These are phyloP conservation scores for Pyrrhoderma lamaoense DNA, from an alignment of 1,284 basidiomycete genomes.

Conservation along the genomic window DNA sequence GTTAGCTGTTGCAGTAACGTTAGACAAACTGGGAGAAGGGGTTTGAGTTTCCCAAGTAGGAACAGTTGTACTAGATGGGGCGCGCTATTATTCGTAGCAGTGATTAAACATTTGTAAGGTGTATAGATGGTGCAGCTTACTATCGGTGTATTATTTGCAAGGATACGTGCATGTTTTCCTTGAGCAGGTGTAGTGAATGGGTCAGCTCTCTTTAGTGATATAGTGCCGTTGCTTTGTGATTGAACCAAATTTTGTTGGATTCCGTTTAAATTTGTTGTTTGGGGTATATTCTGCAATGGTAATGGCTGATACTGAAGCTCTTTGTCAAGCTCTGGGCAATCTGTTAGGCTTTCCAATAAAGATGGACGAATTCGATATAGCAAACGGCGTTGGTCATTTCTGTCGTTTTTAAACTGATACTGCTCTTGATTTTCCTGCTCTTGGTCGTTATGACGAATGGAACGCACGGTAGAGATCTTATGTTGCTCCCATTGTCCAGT, in stretches of 20 bases:
- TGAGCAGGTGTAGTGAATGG: neutral
- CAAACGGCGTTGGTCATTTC: slow-evolving; percentile 28
- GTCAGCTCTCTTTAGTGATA: neutral
- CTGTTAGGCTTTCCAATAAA: slow-evolving; percentile 46
- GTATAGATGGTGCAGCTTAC: slow-evolving; percentile 1
- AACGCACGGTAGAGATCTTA: slow-evolving; percentile 35
- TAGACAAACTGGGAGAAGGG: neutral
- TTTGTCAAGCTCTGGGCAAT: slow-evolving; percentile 47
- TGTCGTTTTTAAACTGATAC: neutral
- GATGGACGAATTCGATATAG: slow-evolving; percentile 52
- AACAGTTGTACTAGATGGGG: slow-evolving; percentile 1
- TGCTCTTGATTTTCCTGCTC: slow-evolving; percentile 30
- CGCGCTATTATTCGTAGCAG: slow-evolving; percentile 9
- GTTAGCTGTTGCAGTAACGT: neutral
- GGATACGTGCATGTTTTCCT: slow-evolving; percentile 10
- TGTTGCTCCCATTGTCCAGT: slow-evolving; percentile 54
- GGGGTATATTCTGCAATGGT: neutral
- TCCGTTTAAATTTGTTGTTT: neutral
- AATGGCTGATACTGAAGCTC: slow-evolving; percentile 42
- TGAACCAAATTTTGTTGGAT: neutral
- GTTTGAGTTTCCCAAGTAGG: neutral
- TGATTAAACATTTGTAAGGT: no score
- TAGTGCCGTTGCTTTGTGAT: neutral
- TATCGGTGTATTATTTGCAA: slow-evolving; percentile 11
- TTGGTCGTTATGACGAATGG: slow-evolving; percentile 21